Evolutionary conservation across 257 asterid species (phyloP), one percentile per base, ranked within the genome.

Genomic region (Schizonepeta tenuifolia): DNA sequence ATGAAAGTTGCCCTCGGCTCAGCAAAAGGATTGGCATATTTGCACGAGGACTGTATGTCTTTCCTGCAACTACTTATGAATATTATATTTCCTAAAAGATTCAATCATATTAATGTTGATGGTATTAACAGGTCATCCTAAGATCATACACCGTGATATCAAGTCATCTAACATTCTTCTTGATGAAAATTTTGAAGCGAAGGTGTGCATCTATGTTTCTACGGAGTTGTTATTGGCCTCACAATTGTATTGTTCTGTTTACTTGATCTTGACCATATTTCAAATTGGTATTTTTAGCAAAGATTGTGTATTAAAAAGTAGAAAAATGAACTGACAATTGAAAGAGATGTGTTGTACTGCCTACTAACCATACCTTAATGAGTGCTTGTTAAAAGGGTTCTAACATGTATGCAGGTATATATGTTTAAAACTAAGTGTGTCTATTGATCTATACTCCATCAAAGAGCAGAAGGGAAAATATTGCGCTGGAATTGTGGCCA

Each of bases 141-240:
- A 84, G 85, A 84, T 92, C 75, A 92, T 90, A 75, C 96, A 92
- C 68, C 91, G 98, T 43, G 96, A 92, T 81, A 88, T 92, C 85
- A 92, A 92, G 84, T 89, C 98, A 36, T 51, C 96, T 62, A 92
- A 90, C 85, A 90, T 92, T 84, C 96, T 90, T 65, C 84, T 90
- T 36, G 98, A 86, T 76, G 79, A 88, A 22, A 81, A 88, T 64
- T 92, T 92, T 69, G 92, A 92, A 77, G 88, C 98, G 40, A 92
- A 90, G 94, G 98, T 86, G 65, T 56, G 73, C 20, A 44, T 46
- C 62, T 67, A 21, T 68, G 60, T 62, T 36, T 71, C 36, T 13
- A 24, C 3, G 18, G 49, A 65, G 69, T 60, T 65, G 20, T 49
- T 35, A 36, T 56, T 56, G 15, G 44, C 61, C 58, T 73, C 11